Evolutionary conservation across 2,329 filamentous ascomycete genomes (phyloP), one percentile per base, ranked within the genome.

Genomic region (Ceratocystis harringtonii): DNA sequence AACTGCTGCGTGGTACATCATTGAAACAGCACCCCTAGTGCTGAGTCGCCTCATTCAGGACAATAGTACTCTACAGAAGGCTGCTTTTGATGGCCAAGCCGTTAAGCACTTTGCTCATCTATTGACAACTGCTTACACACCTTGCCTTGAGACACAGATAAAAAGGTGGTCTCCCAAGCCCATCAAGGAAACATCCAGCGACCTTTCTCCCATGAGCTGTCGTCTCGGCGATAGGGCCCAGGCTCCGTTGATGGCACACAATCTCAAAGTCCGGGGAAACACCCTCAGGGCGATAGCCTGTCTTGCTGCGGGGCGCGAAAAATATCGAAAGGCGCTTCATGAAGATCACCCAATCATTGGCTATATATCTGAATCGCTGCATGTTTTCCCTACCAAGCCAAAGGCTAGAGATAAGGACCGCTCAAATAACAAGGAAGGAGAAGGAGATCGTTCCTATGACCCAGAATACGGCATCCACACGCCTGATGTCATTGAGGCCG

Each of bases 361-460:
- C 0, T 91, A 88, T 72, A 86, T 97, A 63, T 87, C 95, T 52
- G 89, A 95, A 70, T 94, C 91, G 0, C 80, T 97, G 57, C 75
- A 72, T 1, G 75, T 76, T 64, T 85, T 82, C 36, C 80, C 80
- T n/a, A 73, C 76, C 36, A 82, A 80, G 68, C 80, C 81, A 0
- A 74, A 72, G 19, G 67, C 72, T 10, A 79, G 78, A 69, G 78
- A 81, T 44, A 79, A 78, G 68, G 78, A 81, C 43, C 74, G 75
- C 50, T 64, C 72, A 12, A 76, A 75, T 63, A 73, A 74, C 8
- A 36, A 48, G 44, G 19, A 61, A 17, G 52, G 62, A 19, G 57
- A 61, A 15, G 25, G 22, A 15, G 36, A 19, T 36, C 55, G 65
- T 10, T 25, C 45, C 10, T 48, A 55, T 22, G 73, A 74, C 2